Evolutionary conservation across 1,284 basidiomycete genomes (phyloP), one percentile per base, ranked within the genome.

Genomic region (Phylloporus gajari): DNA sequence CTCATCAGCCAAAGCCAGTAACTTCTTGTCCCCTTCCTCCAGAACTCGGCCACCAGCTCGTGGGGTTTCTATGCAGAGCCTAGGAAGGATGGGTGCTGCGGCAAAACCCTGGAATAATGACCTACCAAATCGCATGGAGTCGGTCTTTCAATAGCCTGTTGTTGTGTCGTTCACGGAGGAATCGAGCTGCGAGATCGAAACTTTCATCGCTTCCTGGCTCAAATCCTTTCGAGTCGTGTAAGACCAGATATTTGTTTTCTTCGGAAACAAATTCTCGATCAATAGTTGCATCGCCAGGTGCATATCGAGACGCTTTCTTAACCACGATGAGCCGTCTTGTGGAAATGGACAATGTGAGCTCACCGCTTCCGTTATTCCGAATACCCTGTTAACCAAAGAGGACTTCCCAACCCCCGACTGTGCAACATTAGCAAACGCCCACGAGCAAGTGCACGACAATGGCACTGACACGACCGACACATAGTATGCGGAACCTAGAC

Each of bases 351-450:
- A 30, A 40, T 6, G 23, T 21, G 17, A 46, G 27, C 64, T 38
- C 53, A 64, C 65, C 15, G 62, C 63, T 63, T 68, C 66, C 11
- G n/a, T 69, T 72, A 73, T 72, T 40, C 71, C 71, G 11, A 72
- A 73, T 13, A 73, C 48, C 27, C 58, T 56, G 21, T 69, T 69
- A 35, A 69, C 60, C 56, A 68, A 30, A 17, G 58, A 66, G 32
- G 72, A 73, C 46, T 73, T 73, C 13, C 72, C 71, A 21, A 73
- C 71, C n/a, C 72, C 72, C 5, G 72, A 19, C 72, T 73, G 25
- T 32, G 13, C n/a, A 35, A 4, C 6, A 44, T 68, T 23, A 53
- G 62, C 9, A 25, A 42, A 23, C 19, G 27, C 5, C 21, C 2
- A 21, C 3, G 8, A 53, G 15, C 23, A 51, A 51, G 62, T 8